phyloP scores from a whole-genome alignment of 2,329 filamentous ascomycete species.

The Xylaria sp. region DNA sequence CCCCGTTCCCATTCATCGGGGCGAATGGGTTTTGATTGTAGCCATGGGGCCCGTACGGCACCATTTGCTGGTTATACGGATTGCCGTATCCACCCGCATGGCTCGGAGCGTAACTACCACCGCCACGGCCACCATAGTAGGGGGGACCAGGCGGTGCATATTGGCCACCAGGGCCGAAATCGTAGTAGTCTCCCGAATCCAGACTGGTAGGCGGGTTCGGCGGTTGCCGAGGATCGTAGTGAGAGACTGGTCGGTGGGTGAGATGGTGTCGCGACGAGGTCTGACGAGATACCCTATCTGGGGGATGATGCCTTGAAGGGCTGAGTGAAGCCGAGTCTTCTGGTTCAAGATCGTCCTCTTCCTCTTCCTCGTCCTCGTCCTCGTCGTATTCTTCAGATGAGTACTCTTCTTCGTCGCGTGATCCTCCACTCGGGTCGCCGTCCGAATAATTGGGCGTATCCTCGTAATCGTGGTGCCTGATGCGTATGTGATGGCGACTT shows the following conservation, averaged over 20 bases:
- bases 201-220: slow-evolving; percentile 58
- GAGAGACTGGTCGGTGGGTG: slow-evolving; percentile 29
- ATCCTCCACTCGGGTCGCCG: slow-evolving; percentile 20
- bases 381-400: slow-evolving; percentile 40
- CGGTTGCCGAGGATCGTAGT: slow-evolving; percentile 30
- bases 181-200: slow-evolving; percentile 65
- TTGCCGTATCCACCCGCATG: slow-evolving; percentile 50
- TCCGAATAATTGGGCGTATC: slow-evolving; percentile 27
- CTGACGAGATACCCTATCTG: slow-evolving; percentile 40
- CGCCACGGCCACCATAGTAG: slow-evolving; percentile 40
- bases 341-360: slow-evolving; percentile 56
- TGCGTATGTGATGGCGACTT: slow-evolving; percentile 11
- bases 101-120: slow-evolving; percentile 50
- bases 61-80: slow-evolving; percentile 48
- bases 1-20: slow-evolving; percentile 34
- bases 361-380: slow-evolving; percentile 42
- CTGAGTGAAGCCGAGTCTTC: slow-evolving; percentile 61
- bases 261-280: slow-evolving; percentile 44
- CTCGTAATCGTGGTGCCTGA: slow-evolving; percentile 23
- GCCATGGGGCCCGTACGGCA: slow-evolving; percentile 45
- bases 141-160: slow-evolving; percentile 29
- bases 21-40: slow-evolving; percentile 39
- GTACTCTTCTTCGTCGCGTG: slow-evolving; percentile 40
- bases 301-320: slow-evolving; percentile 35
- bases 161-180: slow-evolving; percentile 44